Conservation (phyloP, 2,329 filamentous ascomycete species). For the Zalaria obscura region DNA sequence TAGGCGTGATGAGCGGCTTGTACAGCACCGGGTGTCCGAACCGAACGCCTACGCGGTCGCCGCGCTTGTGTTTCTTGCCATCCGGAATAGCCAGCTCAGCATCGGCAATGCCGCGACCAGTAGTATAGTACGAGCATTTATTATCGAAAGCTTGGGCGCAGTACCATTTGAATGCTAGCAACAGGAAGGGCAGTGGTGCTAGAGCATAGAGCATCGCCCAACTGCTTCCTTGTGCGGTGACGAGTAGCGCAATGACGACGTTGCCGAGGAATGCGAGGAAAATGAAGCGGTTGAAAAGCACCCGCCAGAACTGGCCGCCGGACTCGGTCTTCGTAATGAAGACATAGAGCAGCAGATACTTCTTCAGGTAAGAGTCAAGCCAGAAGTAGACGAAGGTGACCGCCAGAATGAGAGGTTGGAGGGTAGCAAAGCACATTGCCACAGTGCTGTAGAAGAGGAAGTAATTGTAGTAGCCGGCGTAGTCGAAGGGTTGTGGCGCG, state of each 20-base stretch:
- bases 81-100: constrained; percentile 13
- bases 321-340: constrained; percentile 96
- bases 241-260: constrained; percentile 60
- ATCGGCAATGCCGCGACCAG: constrained; percentile 39
- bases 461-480: constrained; percentile 95
- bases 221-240: constrained; percentile 47
- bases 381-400: constrained; percentile 82
- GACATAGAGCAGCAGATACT: constrained; percentile 81
- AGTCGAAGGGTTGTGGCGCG: constrained; percentile 84
- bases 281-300: constrained; percentile 83
- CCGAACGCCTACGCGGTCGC: constrained; percentile 56
- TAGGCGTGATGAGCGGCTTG: constrained; percentile 78
- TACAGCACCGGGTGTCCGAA: constrained; percentile 90
- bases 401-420: constrained; percentile 78
- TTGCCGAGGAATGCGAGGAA: constrained; percentile 71
- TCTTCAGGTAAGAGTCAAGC: constrained; percentile 81
- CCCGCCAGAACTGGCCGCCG: constrained; percentile 82
- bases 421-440: constrained; percentile 65
- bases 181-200: constrained; percentile 58
- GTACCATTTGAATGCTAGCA: constrained; percentile 76
- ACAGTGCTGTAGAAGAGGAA: constrained; percentile 92
- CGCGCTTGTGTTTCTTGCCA: constrained; percentile 30
- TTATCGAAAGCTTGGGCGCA: constrained; percentile 64
- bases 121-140: constrained; percentile 68
- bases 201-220: constrained; percentile 53